phyloP scores from a whole-genome alignment of 2,329 filamentous ascomycete genomes.

The Talaromyces sp. region DNA sequence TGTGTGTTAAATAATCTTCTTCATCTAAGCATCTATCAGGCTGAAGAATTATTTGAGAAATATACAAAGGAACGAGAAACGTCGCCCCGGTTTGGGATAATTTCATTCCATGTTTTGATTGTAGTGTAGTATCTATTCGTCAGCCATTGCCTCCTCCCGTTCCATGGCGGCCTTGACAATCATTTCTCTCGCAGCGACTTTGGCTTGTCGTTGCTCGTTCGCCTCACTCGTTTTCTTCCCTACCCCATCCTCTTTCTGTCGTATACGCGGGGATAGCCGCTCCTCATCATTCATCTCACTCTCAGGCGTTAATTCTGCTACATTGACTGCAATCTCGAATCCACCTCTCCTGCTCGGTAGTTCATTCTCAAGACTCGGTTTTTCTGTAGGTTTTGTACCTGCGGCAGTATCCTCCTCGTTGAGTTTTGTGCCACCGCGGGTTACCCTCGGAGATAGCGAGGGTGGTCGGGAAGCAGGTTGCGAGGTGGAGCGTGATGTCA shows the following conservation, averaged over 20 bases:
- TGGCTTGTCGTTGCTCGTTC: slow-evolving; percentile 31
- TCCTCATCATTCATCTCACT: slow-evolving; percentile 14
- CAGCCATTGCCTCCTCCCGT: slow-evolving; percentile 41
- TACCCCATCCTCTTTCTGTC: not conserved
- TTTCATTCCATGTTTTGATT: not conserved
- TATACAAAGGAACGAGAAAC: slow-evolving; percentile 10
- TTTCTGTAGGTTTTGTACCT: not conserved
- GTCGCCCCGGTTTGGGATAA: slow-evolving; percentile 15
- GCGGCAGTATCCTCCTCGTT: not conserved
- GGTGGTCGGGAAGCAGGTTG: not conserved
- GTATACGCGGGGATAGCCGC: not conserved
- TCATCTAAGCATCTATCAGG: not conserved
- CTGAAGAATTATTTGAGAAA: not conserved
- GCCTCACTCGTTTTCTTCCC: not conserved
- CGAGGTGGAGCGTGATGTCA: slow-evolving; percentile 1
- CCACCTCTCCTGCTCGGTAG: not conserved
- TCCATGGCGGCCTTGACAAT: slow-evolving; percentile 40
- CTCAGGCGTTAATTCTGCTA: slow-evolving; percentile 18
- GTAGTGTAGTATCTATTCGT: slow-evolving; percentile 22
- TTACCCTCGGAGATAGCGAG: not conserved
- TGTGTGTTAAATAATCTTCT: slow-evolving; percentile 54
- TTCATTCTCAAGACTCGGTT: not conserved
- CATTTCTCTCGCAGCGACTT: slow-evolving; percentile 35
- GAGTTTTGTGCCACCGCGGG: not conserved
- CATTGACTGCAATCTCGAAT: slow-evolving; percentile 17